Base-by-base conservation (phyloP, 148 eudicot species). In the Heliamphora exappendiculata region DNA sequence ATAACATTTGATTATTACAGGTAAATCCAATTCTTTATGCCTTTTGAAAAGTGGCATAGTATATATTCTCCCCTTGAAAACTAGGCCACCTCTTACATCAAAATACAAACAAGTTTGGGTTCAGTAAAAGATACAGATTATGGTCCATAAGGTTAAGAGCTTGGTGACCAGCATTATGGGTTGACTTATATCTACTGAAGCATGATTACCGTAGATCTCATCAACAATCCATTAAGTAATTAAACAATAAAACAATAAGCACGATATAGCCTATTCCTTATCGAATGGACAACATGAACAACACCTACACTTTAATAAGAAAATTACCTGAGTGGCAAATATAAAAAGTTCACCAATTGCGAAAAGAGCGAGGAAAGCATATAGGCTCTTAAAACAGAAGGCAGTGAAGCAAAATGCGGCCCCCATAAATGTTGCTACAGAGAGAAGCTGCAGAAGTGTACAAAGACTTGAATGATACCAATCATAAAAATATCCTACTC, bases 281-380 rank as follows among this genome's bases (percentile, higher is more conserved):
- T 31, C 37, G 24, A 73, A 73, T 36, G n/a, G 19, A 24, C 55
- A 63, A 17, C 31, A 26, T 7, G 6, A 11, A 37, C 9, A 33
- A 4, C 31, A 9, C 33, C 39, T 71, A 1, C 19, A 14, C 29
- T 24, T 70, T 13, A 34, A 49, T 34, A 58, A 26, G 28, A 67
- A 67, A 50, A 33, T 47, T 89, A 95, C 97, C 99, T 95, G 99
- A 74, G 96, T 91, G 75, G 96, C 92, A 81, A 95, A 95, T 33
- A 95, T 84, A n/a, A 91, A 87, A 29, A 95, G 83, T 82, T 95
- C 93, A 37, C 97, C 99, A 31, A 93, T 36, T 9, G 96, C 79
- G 64, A 95, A 95, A 68, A 95, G 82, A 65, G 79, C 80, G 36
- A 95, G 81, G 81, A 91, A 95, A 37, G 57, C 82, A 70, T 80